Base-by-base conservation (phyloP, 495 filamentous ascomycete genomes). In the Neurospora tetraspora region DNA sequence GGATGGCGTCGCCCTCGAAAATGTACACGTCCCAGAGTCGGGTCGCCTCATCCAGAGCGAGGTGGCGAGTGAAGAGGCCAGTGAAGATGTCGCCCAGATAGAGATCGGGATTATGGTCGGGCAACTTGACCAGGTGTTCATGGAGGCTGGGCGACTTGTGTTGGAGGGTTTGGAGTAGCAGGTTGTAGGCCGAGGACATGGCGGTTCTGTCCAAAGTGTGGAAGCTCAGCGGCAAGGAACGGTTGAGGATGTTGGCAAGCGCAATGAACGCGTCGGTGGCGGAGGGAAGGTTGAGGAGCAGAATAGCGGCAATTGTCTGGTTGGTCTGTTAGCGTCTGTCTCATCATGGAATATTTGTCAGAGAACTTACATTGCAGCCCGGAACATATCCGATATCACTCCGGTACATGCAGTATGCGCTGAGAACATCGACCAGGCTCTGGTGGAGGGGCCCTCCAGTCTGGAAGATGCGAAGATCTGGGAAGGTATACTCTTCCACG, bases 21-120 rank as follows among this genome's bases (percentile, higher is more conserved):
- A 95, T 91, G 83, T 93, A 96, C 36, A 97, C 92, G 78, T 99
- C 96, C 94, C 93, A 98, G 5, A 98, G 84, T 12, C 96, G 87
- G 38, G 89, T 89, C 14, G 89, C 89, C 70, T 91, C 87, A 74
- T 97, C 95, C 4, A 97, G 81, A 36, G 85, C 83, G 18, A 88
- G 79, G 68, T 85, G 82, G n/a, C 79, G 74, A 3, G 88, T 88
- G 74, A 89, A 89, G 14, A 89, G 81, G 40, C 83, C 80, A 10
- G 82, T 79, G 74, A 90, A 89, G 70, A 89, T 73, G 18, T 84
- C 77, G 16, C 80, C 78, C 12, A 90, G 83, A 70, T 88, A 90
- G 3, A 79, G 75, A 20, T 85, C 81, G 0, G 87, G 86, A 39
- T 85, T 82, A 68, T 86, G 78, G 36, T 82, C 78, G 34, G 81